Conservation (phyloP, 2,329 filamentous ascomycete genomes). For the Pestalotiopsis sp. region DNA sequence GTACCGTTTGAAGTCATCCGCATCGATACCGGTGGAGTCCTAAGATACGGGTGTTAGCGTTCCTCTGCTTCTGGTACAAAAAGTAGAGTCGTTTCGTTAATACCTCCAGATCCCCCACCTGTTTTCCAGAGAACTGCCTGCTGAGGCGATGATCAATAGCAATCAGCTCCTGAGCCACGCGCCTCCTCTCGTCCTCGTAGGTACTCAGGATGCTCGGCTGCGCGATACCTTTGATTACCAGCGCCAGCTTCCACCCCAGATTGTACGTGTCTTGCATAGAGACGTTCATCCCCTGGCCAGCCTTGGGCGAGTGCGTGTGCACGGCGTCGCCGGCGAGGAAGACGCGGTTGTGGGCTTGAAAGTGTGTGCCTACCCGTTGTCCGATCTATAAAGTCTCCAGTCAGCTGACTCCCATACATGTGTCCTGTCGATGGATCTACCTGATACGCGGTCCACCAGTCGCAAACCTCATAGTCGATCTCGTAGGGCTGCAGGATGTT, state of each 20-base stretch:
- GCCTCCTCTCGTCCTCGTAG: slow-evolving; percentile 55
- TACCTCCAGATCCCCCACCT: slow-evolving; percentile 55
- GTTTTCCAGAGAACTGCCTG: slow-evolving; percentile 58
- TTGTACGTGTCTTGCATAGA: slow-evolving; percentile 14
- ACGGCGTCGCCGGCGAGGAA: slow-evolving; percentile 73
- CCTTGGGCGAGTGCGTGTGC: slow-evolving; percentile 59
- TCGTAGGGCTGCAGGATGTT: slow-evolving; percentile 64
- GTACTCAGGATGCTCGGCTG: slow-evolving; percentile 47
- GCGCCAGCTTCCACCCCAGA: slow-evolving; percentile 44
- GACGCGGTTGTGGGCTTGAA: slow-evolving; percentile 58
- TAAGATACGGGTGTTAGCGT: background rate
- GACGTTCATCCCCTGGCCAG: slow-evolving; percentile 73
- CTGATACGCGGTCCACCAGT: slow-evolving; percentile 71
- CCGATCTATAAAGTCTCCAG: slow-evolving; percentile 55
- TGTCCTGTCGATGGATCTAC: slow-evolving; percentile 32
- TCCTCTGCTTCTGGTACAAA: too few species aligned
- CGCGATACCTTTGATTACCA: slow-evolving; percentile 45
- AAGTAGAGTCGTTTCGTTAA: too few species aligned
- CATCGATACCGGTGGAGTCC: slow-evolving; percentile 62
- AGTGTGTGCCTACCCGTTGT: slow-evolving; percentile 62
- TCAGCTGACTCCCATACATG: background rate
- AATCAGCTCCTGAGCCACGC: slow-evolving; percentile 68
- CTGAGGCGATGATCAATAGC: slow-evolving; percentile 62
- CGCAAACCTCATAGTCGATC: slow-evolving; percentile 62
- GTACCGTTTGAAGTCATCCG: slow-evolving; percentile 64